Base-by-base conservation (phyloP, 139 green algal species). In the Spirogloea muscicola region DNA sequence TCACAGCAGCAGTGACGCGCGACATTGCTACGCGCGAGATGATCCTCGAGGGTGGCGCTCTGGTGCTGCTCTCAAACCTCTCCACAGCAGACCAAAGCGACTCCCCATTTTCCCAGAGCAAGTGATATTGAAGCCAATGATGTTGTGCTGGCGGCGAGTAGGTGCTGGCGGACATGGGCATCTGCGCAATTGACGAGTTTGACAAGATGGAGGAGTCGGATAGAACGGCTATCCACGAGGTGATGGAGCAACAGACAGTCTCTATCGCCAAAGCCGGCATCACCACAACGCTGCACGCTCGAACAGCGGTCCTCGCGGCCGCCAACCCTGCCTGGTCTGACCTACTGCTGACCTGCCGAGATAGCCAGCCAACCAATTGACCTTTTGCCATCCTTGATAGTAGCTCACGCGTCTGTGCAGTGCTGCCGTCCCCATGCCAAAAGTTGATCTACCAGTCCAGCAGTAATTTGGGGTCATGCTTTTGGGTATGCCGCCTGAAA, bases 181-280 rank as follows among this genome's bases (percentile, higher is more conserved):
- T 99, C 68, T 99, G 95, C 86, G 96, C 92, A 84, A 99, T 99
- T 59, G 95, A 99, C 61, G 95, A 99, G 86, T 99, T 99, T 84
- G 95, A 99, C 84, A 99, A 99, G 86, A 99, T 99, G 95, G 95
- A 99, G 67, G 95, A 99, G 69, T 74, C 72, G 7, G 95, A 99
- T 85, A 84, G 95, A 10, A 99, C 95, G 3, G 92, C 95, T 58
- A 98, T 99, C 52, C 94, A 99, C 76, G 94, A 99, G 89, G 92
- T 96, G 52, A 82, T 79, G 72, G 80, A 85, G 61, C 82, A 87
- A 63, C 94, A 99, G 88, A 98, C 93, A 36, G 95, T 98, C 62
- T 93, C 85, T 85, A 98, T 98, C 63, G 95, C 95, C 74, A 99
- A 98, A 86, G 94, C 93, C 0, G 95, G 95, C 68, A 98, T 98